These are phyloP conservation scores for Fusarium anguioides DNA, from an alignment of 2,329 filamentous ascomycete species.

Conservation along the genomic window DNA sequence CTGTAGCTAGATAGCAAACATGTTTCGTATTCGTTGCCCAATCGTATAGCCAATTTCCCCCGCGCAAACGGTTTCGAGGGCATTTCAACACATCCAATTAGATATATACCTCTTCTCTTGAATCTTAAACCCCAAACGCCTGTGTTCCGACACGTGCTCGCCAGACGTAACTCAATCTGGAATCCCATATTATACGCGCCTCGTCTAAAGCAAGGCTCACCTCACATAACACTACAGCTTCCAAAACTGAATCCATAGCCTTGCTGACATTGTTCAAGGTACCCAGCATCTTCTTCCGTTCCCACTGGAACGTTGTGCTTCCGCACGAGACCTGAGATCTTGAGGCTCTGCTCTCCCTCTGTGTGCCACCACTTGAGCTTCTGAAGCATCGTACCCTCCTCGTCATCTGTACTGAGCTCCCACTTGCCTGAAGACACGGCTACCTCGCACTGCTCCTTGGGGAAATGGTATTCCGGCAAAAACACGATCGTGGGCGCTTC, in stretches of 20 bases:
- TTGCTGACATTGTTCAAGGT: constrained; percentile 75
- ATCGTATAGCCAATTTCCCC: constrained; percentile 20
- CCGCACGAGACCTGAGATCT: constrained; percentile 77
- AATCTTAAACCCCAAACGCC: constrained; percentile 18
- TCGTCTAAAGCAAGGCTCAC: neutral
- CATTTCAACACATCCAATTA: neutral
- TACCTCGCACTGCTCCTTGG: constrained; percentile 76
- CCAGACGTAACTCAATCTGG: neutral
- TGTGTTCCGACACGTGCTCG: neutral
- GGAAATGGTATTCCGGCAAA: constrained; percentile 93
- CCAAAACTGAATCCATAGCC: constrained; percentile 58
- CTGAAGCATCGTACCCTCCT: constrained; percentile 76
- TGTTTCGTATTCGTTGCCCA: constrained; percentile 22
- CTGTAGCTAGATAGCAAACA: neutral
- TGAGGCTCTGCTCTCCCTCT: constrained; percentile 83
- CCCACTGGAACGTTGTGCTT: constrained; percentile 67
- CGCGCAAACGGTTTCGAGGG: neutral
- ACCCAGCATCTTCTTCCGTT: constrained; percentile 78
- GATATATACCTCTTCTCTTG: constrained; percentile 1
- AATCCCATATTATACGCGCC: neutral
- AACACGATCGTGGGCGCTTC: constrained; percentile 83
- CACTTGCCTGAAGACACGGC: constrained; percentile 88
- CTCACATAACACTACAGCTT: constrained; percentile 65
- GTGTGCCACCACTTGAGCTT: constrained; percentile 92
- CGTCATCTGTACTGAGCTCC: constrained; percentile 81